phyloP scores from a whole-genome alignment of 495 filamentous ascomycete genomes.

The Xylaria cubensis region DNA sequence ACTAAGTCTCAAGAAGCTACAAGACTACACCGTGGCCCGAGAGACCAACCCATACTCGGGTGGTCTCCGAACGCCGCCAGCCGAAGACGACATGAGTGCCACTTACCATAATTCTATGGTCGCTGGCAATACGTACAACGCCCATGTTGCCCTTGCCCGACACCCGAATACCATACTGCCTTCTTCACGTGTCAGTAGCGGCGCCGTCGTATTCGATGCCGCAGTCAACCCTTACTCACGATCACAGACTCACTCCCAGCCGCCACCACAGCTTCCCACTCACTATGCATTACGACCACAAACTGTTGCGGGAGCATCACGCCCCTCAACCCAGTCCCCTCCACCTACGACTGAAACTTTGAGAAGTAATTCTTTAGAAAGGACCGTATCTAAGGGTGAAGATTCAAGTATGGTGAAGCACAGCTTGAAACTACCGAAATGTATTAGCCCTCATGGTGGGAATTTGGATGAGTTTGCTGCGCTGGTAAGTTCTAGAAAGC shows the following conservation, averaged over 20 bases:
- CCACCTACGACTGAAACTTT: conserved; percentile 43
- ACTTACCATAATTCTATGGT: conserved; percentile 53
- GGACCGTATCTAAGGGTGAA: conserved; percentile 34
- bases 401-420: conserved; percentile 61
- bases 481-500: conserved; percentile 61
- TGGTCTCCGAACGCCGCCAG: conserved; percentile 59
- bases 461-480: conserved; percentile 83
- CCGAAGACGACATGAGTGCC: conserved; percentile 56
- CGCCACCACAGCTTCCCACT: conserved; percentile 28
- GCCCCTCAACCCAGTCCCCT: conserved; percentile 33
- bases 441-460: conserved; percentile 76
- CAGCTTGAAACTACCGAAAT: conserved; percentile 71
- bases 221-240: conserved; percentile 35
- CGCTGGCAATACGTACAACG: conserved; percentile 48
- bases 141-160: conserved; percentile 42
- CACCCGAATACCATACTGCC: conserved; percentile 36
- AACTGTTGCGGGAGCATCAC: conserved; percentile 37
- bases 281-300: conserved; percentile 24
- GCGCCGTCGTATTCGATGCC: conserved; percentile 41
- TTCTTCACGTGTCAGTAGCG: conserved; percentile 18
- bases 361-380: conserved; percentile 34
- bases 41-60: conserved; percentile 30
- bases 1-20: conserved; percentile 26
- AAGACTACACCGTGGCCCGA: conserved; percentile 22
- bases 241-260: conserved; percentile 29